These are phyloP conservation scores for Hibiscus trionum DNA, from an alignment of 345 rosid genomes.

Conservation along the genomic window DNA sequence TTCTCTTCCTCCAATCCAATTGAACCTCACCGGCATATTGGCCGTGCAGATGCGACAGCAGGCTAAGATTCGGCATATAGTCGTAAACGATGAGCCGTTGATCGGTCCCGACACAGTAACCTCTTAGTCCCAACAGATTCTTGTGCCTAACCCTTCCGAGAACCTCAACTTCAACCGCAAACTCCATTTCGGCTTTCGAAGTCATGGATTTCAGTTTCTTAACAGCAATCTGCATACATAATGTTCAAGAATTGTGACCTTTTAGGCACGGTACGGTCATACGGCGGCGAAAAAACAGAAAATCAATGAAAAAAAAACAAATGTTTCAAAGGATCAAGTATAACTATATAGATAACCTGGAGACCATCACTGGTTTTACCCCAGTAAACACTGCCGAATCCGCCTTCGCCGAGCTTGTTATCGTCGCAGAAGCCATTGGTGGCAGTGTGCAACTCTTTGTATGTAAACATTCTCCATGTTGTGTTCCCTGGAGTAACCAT, in stretches of 20 bases:
- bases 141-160: constrained; percentile 67
- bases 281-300: too few relatives aligned
- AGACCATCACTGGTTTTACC: constrained; percentile 65
- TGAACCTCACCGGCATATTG: constrained; percentile 42
- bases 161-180: constrained; percentile 68
- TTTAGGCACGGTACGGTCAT: neutral
- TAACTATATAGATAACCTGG: constrained; percentile 24
- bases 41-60: constrained; percentile 65
- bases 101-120: constrained; percentile 52
- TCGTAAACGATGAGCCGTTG: constrained; percentile 66
- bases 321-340: neutral
- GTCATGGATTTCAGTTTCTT: constrained; percentile 64
- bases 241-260: neutral
- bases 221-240: constrained; percentile 45
- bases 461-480: constrained; percentile 66
- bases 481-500: constrained; percentile 18
- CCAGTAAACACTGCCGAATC: constrained; percentile 71
- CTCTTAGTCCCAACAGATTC: constrained; percentile 57
- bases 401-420: constrained; percentile 52
- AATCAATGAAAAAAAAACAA: neutral
- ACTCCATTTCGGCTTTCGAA: constrained; percentile 71
- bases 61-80: constrained; percentile 70
- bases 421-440: constrained; percentile 70
- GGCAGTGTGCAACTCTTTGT: constrained; percentile 54
- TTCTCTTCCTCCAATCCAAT: constrained; percentile 54